Evolutionary conservation across 2,329 filamentous ascomycete species (phyloP), one percentile per base, ranked within the genome.

Genomic region (Sporothrix pallida): DNA sequence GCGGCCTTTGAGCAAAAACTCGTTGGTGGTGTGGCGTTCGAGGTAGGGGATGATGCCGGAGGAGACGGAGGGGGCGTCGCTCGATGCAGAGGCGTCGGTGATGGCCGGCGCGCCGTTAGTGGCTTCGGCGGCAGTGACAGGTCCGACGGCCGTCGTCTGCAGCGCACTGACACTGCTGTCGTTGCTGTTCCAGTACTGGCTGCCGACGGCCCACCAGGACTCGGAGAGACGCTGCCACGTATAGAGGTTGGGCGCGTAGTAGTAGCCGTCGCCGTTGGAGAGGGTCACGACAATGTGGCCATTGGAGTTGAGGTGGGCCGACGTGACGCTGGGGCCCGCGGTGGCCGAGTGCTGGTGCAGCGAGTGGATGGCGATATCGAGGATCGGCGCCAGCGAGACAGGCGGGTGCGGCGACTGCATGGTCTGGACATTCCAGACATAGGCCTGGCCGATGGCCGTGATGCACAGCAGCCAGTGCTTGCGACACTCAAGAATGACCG

Each of bases 141-240:
- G 85, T 0, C 91, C 90, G 8, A 91, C 87, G 10, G 90, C 90
- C 0, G 90, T 91, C 1, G 93, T 90, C 76, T 94, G 91, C 52
- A 97, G 83, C 70, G 94, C 93, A 67, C 92, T 91, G 71, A 97
- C 90, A 0, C 94, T 94, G 1, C 94, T 94, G 79, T 98, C 96
- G 71, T 94, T 97, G 0, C 94, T 97, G 82, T 99, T 98, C 97
- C 96, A 99, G 81, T 99, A 99, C 80, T 99, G 96, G 78, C 93
- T 97, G 20, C 95, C 95, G 0, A 98, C 94, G 0, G 95, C 95
- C 94, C 96, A 99, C 96, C 96, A 99, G 1, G 93, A 89, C 80
- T 99, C 97, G 1, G 94, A 97, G n/a, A 99, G 86, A 10, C 95
- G 90, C 82, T 98, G 95, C 96, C 96, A 99, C 8, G 91, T 89